Evolutionary conservation across 169 alveolate genomes (phyloP).

Genomic region (Plasmodium gonderi): DNA sequence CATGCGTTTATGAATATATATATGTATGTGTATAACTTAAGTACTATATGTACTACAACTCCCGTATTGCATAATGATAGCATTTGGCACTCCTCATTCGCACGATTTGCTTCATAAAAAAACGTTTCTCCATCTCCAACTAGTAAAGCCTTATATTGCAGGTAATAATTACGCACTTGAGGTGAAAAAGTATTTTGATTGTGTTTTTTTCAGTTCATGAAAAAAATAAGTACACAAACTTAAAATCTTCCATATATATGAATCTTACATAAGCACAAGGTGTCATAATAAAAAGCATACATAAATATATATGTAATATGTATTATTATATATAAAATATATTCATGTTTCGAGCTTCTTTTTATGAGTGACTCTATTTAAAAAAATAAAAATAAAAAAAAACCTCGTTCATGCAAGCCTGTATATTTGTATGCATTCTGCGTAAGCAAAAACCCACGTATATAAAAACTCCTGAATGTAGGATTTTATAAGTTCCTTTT

Average conservation of each 20-base stretch:
- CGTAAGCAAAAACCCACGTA: neutral
- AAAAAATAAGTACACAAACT: conserved; percentile 1
- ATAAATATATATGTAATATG: neutral
- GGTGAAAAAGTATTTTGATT: neutral
- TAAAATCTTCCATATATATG: neutral
- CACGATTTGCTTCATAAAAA: neutral
- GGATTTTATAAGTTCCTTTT: neutral
- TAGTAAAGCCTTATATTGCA: neutral
- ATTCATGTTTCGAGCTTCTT: neutral
- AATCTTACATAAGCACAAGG: neutral
- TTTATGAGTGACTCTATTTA: neutral
- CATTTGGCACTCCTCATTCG: neutral
- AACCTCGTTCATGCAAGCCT: neutral
- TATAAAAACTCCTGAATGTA: too few relatives aligned
- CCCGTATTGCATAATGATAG: neutral
- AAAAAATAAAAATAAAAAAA: neutral
- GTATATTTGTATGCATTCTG: neutral
- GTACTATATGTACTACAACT: neutral
- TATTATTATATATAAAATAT: neutral
- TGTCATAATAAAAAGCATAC: too few relatives aligned
- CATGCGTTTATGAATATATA: neutral
- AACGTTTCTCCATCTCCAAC: neutral
- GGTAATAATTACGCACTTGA: neutral
- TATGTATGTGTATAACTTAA: neutral
- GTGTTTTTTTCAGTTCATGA: neutral